Conservation (phyloP, 495 filamentous ascomycete species). For the Penicillium daleae region DNA sequence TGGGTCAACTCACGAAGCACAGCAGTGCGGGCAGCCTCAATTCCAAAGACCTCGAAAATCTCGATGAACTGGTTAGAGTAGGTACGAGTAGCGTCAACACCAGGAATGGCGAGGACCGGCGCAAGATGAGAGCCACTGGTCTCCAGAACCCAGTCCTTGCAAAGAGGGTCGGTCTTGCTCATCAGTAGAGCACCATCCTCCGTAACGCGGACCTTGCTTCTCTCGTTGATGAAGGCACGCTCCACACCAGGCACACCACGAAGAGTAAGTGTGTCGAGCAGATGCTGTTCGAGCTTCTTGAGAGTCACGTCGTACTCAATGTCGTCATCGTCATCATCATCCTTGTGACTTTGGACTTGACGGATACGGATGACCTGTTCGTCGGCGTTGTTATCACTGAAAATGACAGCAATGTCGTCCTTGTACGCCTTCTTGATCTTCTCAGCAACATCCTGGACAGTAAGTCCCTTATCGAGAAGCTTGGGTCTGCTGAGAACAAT, state of each 20-base stretch:
- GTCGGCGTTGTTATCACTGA: constrained; percentile 97
- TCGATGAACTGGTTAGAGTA: constrained; percentile 96
- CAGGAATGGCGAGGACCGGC: constrained; percentile 80
- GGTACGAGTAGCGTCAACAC: constrained; percentile 87
- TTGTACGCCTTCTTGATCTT: constrained; percentile 86
- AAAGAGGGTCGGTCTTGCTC: constrained; percentile 68
- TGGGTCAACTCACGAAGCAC: constrained; percentile 85
- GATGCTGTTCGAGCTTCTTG: constrained; percentile 85
- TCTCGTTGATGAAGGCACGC: constrained; percentile 88
- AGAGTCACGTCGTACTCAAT: constrained; percentile 88
- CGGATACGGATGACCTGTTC: constrained; percentile 93
- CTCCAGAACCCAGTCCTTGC: constrained; percentile 93
- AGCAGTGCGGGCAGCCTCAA: constrained; percentile 86
- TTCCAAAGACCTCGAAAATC: constrained; percentile 90
- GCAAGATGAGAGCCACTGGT: constrained; percentile 86
- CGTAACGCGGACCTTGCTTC: constrained; percentile 61
- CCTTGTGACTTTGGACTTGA: constrained; percentile 70
- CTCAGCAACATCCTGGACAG: constrained; percentile 87
- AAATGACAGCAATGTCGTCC: constrained; percentile 89
- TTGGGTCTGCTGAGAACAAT: constrained; percentile 91
- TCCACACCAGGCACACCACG: constrained; percentile 88
- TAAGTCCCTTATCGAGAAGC: constrained; percentile 91
- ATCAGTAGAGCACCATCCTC: constrained; percentile 71
- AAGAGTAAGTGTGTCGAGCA: constrained; percentile 86
- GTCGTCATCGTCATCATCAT: constrained; percentile 77